Conservation (phyloP, 345 rosid genomes). For the Corymbia maculata region DNA sequence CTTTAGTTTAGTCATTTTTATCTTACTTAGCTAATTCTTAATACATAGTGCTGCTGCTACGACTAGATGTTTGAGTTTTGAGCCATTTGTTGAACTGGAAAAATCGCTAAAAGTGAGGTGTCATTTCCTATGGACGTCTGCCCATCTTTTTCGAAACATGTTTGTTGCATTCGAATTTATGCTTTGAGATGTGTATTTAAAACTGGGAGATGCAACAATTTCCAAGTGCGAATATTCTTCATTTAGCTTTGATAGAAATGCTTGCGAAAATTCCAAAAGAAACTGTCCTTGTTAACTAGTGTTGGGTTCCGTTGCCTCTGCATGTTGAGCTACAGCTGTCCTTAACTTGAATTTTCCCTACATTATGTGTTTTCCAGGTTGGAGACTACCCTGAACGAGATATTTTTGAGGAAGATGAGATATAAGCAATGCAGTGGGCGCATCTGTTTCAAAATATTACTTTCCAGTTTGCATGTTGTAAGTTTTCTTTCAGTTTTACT, state of each 20-base stretch:
- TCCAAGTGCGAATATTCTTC: background rate
- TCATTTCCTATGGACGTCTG: background rate
- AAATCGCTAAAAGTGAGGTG: background rate
- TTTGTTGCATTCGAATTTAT: background rate
- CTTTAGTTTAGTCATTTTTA: background rate
- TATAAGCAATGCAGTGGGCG: constrained; percentile 8
- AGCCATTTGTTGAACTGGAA: background rate
- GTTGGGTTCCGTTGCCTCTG: background rate
- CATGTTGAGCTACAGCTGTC: background rate
- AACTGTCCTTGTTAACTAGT: background rate
- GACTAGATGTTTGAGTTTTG: background rate
- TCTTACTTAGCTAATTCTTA: background rate
- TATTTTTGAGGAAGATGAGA: constrained; percentile 76
- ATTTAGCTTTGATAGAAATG: background rate
- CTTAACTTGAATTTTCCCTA: background rate
- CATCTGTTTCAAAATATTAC: background rate
- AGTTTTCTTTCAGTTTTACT: background rate
- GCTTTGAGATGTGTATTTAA: background rate
- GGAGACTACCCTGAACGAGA: constrained; percentile 86
- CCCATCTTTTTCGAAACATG: background rate
- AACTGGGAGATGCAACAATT: background rate
- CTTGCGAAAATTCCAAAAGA: background rate
- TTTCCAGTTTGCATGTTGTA: background rate
- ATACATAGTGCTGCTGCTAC: background rate
- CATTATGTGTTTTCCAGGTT: constrained; percentile 30